These are phyloP conservation scores for Monilinia aucupariae DNA, from an alignment of 2,329 filamentous ascomycete species.

Conservation along the genomic window DNA sequence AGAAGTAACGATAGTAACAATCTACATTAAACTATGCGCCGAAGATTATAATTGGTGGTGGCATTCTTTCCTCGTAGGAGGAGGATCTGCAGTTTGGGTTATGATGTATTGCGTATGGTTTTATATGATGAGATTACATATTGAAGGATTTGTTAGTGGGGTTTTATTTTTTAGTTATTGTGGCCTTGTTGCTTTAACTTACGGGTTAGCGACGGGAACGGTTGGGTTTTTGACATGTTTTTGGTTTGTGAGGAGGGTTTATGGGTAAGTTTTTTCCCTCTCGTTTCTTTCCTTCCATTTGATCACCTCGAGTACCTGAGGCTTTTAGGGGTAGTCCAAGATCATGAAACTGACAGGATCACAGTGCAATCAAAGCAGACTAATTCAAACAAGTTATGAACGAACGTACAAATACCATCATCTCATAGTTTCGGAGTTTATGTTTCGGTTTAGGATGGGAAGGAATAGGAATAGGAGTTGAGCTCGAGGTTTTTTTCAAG, in stretches of 20 bases:
- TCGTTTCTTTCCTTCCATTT: background rate
- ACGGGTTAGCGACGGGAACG: constrained; percentile 75
- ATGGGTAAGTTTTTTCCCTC: constrained; percentile 51
- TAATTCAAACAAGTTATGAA: background rate
- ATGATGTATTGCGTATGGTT: constrained; percentile 82
- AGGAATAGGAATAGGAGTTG: background rate
- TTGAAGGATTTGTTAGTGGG: constrained; percentile 71
- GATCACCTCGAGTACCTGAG: background rate
- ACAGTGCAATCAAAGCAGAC: constrained; percentile 15
- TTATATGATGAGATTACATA: constrained; percentile 73
- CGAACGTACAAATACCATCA: background rate
- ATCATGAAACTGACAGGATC: too few species aligned
- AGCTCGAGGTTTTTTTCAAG: background rate
- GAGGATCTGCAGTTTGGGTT: constrained; percentile 72
- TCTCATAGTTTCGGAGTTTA: background rate
- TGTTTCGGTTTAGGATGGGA: background rate
- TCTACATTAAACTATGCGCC: constrained; percentile 75
- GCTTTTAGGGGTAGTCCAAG: too few species aligned
- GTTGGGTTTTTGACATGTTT: constrained; percentile 81
- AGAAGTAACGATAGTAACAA: constrained; percentile 76
- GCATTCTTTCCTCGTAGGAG: constrained; percentile 78
- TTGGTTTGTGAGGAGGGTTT: constrained; percentile 77
- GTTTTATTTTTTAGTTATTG: constrained; percentile 83
- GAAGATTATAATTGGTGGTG: constrained; percentile 94
- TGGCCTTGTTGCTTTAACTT: constrained; percentile 74